phyloP scores from a whole-genome alignment of 306 rosid species.

The Prunus mongolica region DNA sequence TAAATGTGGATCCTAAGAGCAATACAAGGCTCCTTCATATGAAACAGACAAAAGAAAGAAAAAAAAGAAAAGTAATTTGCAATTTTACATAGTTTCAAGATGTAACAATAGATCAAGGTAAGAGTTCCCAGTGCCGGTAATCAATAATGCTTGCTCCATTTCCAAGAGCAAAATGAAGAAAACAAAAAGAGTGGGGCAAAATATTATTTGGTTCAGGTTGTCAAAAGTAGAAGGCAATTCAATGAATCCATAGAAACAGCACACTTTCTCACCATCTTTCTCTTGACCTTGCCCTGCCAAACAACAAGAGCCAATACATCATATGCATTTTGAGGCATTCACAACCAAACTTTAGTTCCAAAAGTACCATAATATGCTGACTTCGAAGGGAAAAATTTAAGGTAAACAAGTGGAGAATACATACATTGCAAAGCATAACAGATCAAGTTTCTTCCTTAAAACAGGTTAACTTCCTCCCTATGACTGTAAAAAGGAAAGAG shows the following conservation, averaged over 20 bases:
- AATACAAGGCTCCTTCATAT: conserved; percentile 38
- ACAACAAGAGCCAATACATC: conserved; percentile 3
- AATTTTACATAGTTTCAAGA: conserved; percentile 37
- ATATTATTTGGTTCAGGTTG: conserved; percentile 41
- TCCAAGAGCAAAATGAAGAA: conserved; percentile 31
- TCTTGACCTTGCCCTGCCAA: conserved; percentile 47
- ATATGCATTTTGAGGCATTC: conserved; percentile 9
- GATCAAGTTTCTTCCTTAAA: neutral
- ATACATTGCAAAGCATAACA: neutral
- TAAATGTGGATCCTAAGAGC: conserved; percentile 32
- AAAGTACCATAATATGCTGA: neutral
- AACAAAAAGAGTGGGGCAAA: conserved; percentile 32
- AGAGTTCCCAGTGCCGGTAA: conserved; percentile 29
- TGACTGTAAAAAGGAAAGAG: neutral
- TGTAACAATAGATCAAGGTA: conserved; percentile 29
- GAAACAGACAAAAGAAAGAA: conserved; percentile 4
- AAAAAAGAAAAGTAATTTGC: conserved; percentile 9
- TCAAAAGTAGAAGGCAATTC: conserved; percentile 33
- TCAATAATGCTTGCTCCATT: conserved; percentile 37
- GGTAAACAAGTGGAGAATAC: no score
- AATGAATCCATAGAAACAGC: conserved; percentile 19
- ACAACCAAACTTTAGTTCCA: neutral
- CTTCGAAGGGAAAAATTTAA: neutral
- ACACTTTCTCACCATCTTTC: conserved; percentile 46
- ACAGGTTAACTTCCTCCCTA: neutral